Base-by-base conservation (phyloP, 2,329 filamentous ascomycete genomes). In the Fusarium sp. region DNA sequence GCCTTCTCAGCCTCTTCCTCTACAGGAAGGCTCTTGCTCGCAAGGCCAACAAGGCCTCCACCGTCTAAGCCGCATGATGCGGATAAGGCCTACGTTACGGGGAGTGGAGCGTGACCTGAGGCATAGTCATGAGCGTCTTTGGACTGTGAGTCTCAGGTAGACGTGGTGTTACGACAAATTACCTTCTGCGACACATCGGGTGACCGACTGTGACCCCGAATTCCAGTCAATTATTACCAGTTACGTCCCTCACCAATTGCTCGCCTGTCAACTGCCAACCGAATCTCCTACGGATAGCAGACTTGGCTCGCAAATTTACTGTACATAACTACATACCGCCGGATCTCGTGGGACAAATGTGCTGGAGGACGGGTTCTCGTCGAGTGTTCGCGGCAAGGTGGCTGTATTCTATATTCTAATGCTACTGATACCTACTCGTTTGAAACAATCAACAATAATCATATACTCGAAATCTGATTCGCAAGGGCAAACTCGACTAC, bases 351-450 rank as follows among this genome's bases (percentile, higher is more conserved):
- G 74, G 71, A 57, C 64, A 69, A 72, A 67, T 76, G 71, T 75
- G 70, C 75, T 77, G 75, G 75, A 76, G 72, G 75, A 67, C 69
- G 75, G 75, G 75, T 73, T 76, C 73, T 77, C 70, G 75, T 76
- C 75, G 75, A 77, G 74, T 77, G 75, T 77, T 75, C 61, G 75
- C 68, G 69, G 71, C 46, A 58, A 74, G 75, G 75, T 74, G 69
- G 69, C 72, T 77, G 69, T 76, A 73, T 75, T 77, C 63, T 76
- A 75, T 76, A 71, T 76, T 77, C 74, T 78, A 78, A 78, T 78
- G 77, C 77, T 77, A 78, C 77, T 78, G 76, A 78, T 78, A 78
- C 77, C 77, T 78, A 76, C 74, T 73, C 76, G 69, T 75, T 76
- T 76, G 69, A 76, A 74, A 64, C 73, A 73, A 76, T 64, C 60